A percentile compares a stretch with the other conserved stretches of the same genome.
Evolutionary conservation across 176 grass and related monocot genomes (phyloP).

Genomic region (Zea luxurians): DNA sequence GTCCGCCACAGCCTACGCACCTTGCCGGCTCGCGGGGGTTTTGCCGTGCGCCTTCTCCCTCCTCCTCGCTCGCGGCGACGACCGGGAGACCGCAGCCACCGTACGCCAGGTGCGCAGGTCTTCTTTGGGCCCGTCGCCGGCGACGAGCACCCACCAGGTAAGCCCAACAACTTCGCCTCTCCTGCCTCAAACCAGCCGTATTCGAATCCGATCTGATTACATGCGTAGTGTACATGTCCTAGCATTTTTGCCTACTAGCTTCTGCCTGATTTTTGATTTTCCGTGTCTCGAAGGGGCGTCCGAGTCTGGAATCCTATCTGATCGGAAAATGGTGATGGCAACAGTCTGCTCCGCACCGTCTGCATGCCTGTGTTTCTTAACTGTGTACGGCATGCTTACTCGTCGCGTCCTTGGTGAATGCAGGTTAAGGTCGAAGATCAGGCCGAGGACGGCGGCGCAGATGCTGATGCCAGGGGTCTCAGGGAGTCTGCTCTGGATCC

Average conservation of each 20-base stretch:
- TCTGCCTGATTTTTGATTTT: background rate
- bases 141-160: background rate
- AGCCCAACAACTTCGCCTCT: background rate
- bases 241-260: background rate
- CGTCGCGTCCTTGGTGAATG: background rate
- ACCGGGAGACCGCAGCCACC: no score
- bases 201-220: background rate
- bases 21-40: no score
- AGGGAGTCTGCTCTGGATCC: conserved; percentile 2
- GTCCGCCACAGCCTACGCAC: no score
- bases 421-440: conserved; percentile 80
- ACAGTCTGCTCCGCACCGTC: background rate
- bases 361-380: background rate
- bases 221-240: background rate
- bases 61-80: no score
- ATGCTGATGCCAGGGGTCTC: background rate
- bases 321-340: conserved; percentile 28
- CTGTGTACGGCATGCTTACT: background rate
- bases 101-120: background rate
- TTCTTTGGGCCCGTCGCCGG: background rate
- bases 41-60: no score
- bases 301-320: background rate
- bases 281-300: conserved; percentile 5
- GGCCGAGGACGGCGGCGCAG: conserved; percentile 13
- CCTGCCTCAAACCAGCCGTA: background rate